Percentiles rank a stretch among this genome's conserved stretches.
Evolutionary conservation across 169 alveolate genomes (phyloP).

Genomic region (Plasmodium ovale): DNA sequence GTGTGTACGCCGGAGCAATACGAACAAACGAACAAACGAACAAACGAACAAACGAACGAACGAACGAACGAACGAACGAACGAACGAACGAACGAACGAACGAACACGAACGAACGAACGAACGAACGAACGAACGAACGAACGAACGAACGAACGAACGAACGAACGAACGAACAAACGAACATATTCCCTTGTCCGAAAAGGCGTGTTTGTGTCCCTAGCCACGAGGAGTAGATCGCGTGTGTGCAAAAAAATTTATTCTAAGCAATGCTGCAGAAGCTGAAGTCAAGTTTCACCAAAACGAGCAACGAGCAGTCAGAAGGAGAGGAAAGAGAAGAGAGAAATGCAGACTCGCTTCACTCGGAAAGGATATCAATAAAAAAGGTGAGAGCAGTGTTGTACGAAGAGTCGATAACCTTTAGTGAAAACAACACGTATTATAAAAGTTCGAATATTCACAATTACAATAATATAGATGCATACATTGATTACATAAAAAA

Average conservation of each 20-base stretch:
- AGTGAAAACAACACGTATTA: constrained; percentile 60
- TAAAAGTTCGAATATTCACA: constrained; percentile 33
- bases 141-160: too few relatives aligned
- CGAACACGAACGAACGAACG: too few relatives aligned
- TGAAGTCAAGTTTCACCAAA: constrained; percentile 8
- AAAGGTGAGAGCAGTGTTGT: constrained; percentile 25
- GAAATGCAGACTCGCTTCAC: neutral
- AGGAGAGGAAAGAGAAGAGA: constrained; percentile 1
- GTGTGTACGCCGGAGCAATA: neutral
- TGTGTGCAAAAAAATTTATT: neutral
- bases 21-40: too few relatives aligned
- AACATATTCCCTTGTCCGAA: too few relatives aligned
- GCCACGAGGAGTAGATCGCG: too few relatives aligned
- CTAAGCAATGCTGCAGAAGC: neutral
- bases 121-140: too few relatives aligned
- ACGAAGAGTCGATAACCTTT: constrained; percentile 38
- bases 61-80: too few relatives aligned
- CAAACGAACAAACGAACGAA: too few relatives aligned
- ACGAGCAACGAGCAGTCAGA: constrained; percentile 12
- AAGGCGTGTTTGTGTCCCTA: too few relatives aligned
- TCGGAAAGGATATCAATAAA: constrained; percentile 11
- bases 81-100: too few relatives aligned
- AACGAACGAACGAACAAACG: too few relatives aligned
- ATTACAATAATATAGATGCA: constrained; percentile 37
- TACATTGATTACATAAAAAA: constrained; percentile 33